A percentile compares a stretch with the other conserved stretches of the same genome.
These are phyloP conservation scores for Domatiomyces catenatus DNA, from an alignment of 2,329 filamentous ascomycete genomes.

Conservation along the genomic window DNA sequence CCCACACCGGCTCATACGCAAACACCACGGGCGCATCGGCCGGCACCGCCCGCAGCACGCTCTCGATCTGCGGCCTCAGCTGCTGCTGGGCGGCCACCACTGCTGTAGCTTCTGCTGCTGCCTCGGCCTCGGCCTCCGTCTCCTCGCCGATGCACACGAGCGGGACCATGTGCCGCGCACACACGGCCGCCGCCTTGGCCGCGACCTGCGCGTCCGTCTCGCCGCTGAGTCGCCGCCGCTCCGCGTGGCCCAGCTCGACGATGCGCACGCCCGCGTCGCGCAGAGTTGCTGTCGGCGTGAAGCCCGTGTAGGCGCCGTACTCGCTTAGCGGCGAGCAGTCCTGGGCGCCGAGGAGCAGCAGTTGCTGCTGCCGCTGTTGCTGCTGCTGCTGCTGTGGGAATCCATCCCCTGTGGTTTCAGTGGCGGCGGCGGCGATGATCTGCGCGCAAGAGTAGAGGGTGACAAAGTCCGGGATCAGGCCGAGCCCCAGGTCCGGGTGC, in stretches of 20 bases:
- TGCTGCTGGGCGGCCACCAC: slow-evolving; percentile 33
- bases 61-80: slow-evolving; percentile 49
- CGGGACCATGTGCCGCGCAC: slow-evolving; percentile 55
- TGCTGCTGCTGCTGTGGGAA: slow-evolving; percentile 21
- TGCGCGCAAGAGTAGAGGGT: slow-evolving; percentile 39
- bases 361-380: slow-evolving; percentile 21
- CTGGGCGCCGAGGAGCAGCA: slow-evolving; percentile 56
- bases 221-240: slow-evolving; percentile 54
- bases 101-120: slow-evolving; percentile 42
- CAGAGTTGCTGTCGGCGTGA: slow-evolving; percentile 55
- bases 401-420: slow-evolving; percentile 20
- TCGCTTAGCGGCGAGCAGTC: slow-evolving; percentile 53
- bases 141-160: slow-evolving; percentile 69
- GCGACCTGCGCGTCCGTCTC: slow-evolving; percentile 58
- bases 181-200: slow-evolving; percentile 53
- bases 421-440: slow-evolving; percentile 23
- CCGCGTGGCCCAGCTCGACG: slow-evolving; percentile 69
- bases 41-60: slow-evolving; percentile 47
- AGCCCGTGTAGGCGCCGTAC: slow-evolving; percentile 59
- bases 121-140: slow-evolving; percentile 30
- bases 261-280: slow-evolving; percentile 52
- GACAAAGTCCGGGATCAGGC: slow-evolving; percentile 64
- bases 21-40: slow-evolving; percentile 54
- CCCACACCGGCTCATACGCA: slow-evolving; percentile 82
- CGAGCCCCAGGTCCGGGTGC: slow-evolving; percentile 46